A percentile compares a stretch with the other conserved stretches of the same genome.
phyloP scores from a whole-genome alignment of 2,329 filamentous ascomycete species.

The Drechmeria coniospora region DNA sequence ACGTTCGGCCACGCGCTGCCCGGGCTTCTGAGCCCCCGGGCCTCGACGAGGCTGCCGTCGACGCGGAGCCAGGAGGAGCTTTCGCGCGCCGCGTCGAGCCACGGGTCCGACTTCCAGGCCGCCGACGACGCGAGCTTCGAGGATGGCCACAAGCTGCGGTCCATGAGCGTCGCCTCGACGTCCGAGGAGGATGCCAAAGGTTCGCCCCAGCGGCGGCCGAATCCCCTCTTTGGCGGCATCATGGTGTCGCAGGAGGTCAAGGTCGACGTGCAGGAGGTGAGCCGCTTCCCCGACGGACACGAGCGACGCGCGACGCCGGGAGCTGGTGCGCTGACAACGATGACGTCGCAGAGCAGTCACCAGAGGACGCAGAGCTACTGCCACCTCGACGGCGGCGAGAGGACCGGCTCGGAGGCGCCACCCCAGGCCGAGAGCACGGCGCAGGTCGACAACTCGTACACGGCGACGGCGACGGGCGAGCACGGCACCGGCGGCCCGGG shows the following conservation, averaged over 20 bases:
- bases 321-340: too few species aligned
- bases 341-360: too few species aligned
- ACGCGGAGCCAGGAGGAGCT: slow-evolving; percentile 6
- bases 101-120: slow-evolving; percentile 1
- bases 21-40: not conserved
- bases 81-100: slow-evolving; percentile 2
- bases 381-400: too few species aligned
- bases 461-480: slow-evolving; percentile 5
- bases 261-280: slow-evolving; percentile 25
- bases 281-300: not conserved
- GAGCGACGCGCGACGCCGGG: too few species aligned
- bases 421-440: not conserved
- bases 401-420: too few species aligned
- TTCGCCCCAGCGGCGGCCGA: slow-evolving; percentile 7
- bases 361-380: too few species aligned
- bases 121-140: slow-evolving; percentile 5
- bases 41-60: not conserved
- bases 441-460: slow-evolving; percentile 2
- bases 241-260: slow-evolving; percentile 47
- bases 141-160: slow-evolving; percentile 3
- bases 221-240: slow-evolving; percentile 35
- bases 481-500: not conserved
- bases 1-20: slow-evolving; percentile 1
- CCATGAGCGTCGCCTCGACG: slow-evolving; percentile 4
- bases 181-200: slow-evolving; percentile 7